Evolutionary conservation across 306 rosid species (phyloP), one percentile per base, ranked within the genome.

Genomic region (Comarum palustre): DNA sequence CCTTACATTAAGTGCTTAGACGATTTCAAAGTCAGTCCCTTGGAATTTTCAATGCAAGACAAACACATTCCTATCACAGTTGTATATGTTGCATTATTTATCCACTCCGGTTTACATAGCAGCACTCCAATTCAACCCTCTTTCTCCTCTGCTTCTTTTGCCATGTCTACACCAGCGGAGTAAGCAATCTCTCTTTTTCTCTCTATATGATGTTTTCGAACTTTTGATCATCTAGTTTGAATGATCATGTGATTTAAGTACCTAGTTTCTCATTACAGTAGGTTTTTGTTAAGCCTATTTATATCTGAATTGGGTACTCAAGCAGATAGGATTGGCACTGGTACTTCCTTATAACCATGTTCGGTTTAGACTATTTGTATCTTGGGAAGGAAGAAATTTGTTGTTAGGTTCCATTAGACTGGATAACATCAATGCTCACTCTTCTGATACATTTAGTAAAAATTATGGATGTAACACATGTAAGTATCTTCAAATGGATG

Each of bases 101-200:
- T 16, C 2, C 17, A 39, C 16, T 38, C 29, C 15, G 20, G 8
- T 50, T 50, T 22, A 50, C 51, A 38, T 51, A 17, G 27, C 4
- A 38, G 24, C 45, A 51, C 9, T 32, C 5, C 19, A 58, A 14
- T 29, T 19, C 63, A 32, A 66, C 20, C 73, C 46, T 19, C 45
- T 61, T 20, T 38, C 57, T 69, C 66, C 73, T 39, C 43, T 7
- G 39, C 41, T 68, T 74, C 36, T 50, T 50, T n/a, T 41, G 73
- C 81, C 78, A 79, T 91, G 97, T 84, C 97, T 81, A 72, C 97
- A 50, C 95, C 95, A 67, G 89, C 79, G 67, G 92, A 91, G 97
- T 87, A 77, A 73, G 79, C 68, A 59, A 71, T 64, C 81, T 76
- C 66, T 20, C 58, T 32, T 71, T 60, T 42, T 55, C 34, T 52